These are phyloP conservation scores for Fusarium sp. DNA, from an alignment of 2,329 filamentous ascomycete species.

Conservation along the genomic window DNA sequence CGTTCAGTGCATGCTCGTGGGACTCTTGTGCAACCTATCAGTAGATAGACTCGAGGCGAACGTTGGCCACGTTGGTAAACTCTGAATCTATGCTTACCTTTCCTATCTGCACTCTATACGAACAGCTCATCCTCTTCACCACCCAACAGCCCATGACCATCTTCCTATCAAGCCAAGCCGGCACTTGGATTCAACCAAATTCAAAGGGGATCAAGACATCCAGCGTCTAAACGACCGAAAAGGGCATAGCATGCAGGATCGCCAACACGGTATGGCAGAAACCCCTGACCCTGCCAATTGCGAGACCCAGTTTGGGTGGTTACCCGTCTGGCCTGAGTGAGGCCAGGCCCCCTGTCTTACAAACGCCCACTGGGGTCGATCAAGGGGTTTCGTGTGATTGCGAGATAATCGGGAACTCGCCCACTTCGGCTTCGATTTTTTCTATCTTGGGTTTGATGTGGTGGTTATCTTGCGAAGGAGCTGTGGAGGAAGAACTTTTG, in stretches of 20 bases:
- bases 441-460: not conserved
- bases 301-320: not conserved
- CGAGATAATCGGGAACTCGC: not conserved
- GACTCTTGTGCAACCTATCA: not conserved
- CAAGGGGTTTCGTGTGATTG: not conserved
- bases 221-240: not conserved
- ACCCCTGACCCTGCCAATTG: not conserved
- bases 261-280: not conserved
- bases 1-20: not conserved
- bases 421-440: not conserved
- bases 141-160: not conserved
- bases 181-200: not conserved
- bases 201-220: not conserved
- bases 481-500: not conserved
- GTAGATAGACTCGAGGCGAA: not conserved
- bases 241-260: not conserved
- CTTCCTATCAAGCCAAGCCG: not conserved
- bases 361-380: not conserved
- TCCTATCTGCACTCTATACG: not conserved
- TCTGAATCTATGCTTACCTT: not conserved
- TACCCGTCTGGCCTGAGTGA: not conserved
- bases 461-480: not conserved
- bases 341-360: not conserved
- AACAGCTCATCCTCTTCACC: not conserved
- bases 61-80: not conserved